Base-by-base conservation (phyloP, 805 yeast genomes). In the Hanseniaspora vineae region DNA sequence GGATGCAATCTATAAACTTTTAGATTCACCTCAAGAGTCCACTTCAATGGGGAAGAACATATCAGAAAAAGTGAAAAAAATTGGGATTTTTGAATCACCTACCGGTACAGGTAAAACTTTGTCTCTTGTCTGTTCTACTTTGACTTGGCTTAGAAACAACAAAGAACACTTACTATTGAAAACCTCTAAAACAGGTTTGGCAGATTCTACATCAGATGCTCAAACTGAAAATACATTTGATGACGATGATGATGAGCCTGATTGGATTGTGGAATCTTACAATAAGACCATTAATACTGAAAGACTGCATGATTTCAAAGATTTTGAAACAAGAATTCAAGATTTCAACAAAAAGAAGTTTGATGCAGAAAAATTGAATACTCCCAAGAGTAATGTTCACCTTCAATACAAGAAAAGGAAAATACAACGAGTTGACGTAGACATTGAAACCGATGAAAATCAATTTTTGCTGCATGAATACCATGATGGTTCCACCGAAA, bases 61-160 rank as follows among this genome's bases (percentile, higher is more conserved):
- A 8, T 23, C 29, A 23, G 8, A 23, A 4, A 23, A 23, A 23
- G 29, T 8, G 6, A 23, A 70, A 55, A 85, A 83, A 58, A 68
- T 89, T 2, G 95, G 94, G 0, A 69, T 89, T 1, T 81, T 89
- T 57, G 97, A 89, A 60, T 81, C 92, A 49, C 97, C 97, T 0
- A 89, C 97, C 0, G 97, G 97, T 6, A 85, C 89, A 1, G 97
- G 97, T 2, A 89, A 89, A 62, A 88, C 97, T 0, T 66, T 90
- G 2, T 86, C 96, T 0, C 65, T 89, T 43, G 83, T 90, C 3
- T 90, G 97, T 59, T 77, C 94, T 0, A 69, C 90, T 0, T 72
- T 89, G 75, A 77, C 89, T 0, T 89, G 96, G 95, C 67, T 89
- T 33, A 62, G 90, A 49, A 70, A 76, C 18, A 63, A 72, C 52